Evolutionary conservation across 2,329 filamentous ascomycete genomes (phyloP).

Genomic region (Penicillium crustosum): DNA sequence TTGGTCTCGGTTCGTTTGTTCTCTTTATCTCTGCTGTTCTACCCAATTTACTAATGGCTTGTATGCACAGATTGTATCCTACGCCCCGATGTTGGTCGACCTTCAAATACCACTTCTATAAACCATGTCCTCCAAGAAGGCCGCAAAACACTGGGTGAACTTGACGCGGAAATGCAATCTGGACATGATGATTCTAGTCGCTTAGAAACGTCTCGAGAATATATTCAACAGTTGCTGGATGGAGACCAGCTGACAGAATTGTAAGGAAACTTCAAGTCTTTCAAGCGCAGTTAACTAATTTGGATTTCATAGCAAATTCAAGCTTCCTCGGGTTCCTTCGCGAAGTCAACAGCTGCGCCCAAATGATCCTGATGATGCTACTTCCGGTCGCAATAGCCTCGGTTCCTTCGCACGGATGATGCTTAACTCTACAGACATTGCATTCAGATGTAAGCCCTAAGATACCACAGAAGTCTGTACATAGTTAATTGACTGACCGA

Average conservation of each 20-base stretch:
- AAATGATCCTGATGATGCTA: conserved; percentile 20
- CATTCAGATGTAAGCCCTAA: conserved; percentile 43
- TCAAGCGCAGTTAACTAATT: conserved; percentile 1
- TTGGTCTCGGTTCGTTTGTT: conserved; percentile 43
- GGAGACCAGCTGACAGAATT: conserved; percentile 59
- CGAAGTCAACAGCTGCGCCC: conserved; percentile 21
- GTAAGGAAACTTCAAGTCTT: conserved; percentile 28
- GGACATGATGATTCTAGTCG: conserved; percentile 59
- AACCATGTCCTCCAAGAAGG: conserved; percentile 53
- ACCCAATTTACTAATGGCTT: conserved; percentile 22
- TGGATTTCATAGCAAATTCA: conserved; percentile 42
- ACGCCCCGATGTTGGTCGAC: conserved; percentile 43
- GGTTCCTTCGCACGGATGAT: conserved; percentile 58
- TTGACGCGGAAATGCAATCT: conserved; percentile 69
- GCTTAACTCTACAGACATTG: conserved; percentile 47
- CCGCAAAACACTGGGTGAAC: conserved; percentile 58
- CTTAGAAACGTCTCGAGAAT: conserved; percentile 69
- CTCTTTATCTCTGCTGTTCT: conserved; percentile 9
- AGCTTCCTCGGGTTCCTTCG: conserved; percentile 34
- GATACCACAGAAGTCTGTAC: neutral
- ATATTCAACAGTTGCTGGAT: conserved; percentile 72
- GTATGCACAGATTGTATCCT: conserved; percentile 40
- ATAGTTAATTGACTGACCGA: conserved; percentile 16
- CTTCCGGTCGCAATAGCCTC: conserved; percentile 37
- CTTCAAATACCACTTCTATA: conserved; percentile 41